phyloP scores from a whole-genome alignment of 768 basidiomycete species.

The Auriscalpium vulgare region DNA sequence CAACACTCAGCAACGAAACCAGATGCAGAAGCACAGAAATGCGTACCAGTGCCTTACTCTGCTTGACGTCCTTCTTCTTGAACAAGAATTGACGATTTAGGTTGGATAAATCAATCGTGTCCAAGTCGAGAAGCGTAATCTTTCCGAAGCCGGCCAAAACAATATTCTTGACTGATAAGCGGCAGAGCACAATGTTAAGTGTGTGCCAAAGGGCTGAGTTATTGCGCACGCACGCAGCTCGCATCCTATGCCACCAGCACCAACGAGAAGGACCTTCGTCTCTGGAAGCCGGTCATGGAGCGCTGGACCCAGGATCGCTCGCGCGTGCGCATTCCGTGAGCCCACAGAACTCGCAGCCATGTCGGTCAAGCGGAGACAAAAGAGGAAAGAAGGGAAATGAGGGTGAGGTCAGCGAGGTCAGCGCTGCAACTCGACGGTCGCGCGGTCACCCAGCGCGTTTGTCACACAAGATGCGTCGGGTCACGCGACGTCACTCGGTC shows the following conservation, averaged over 20 bases:
- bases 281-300: constrained; percentile 50
- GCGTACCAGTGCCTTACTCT: constrained; percentile 85
- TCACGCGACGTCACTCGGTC: background rate
- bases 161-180: constrained; percentile 79
- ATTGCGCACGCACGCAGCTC: constrained; percentile 63
- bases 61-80: constrained; percentile 93
- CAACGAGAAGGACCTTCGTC: constrained; percentile 79
- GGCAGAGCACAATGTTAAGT: background rate
- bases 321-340: constrained; percentile 40
- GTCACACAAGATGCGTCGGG: background rate
- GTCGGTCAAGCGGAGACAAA: background rate
- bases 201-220: background rate
- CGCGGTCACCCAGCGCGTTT: background rate
- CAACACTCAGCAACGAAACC: background rate
- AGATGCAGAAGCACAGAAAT: background rate
- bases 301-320: constrained; percentile 74
- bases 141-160: constrained; percentile 88
- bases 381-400: background rate
- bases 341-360: background rate
- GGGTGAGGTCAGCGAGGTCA: background rate
- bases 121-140: constrained; percentile 90
- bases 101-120: constrained; percentile 98
- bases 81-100: constrained; percentile 96
- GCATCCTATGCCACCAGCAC: constrained; percentile 96
- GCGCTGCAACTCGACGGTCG: background rate